Evolutionary conservation across 352 stramenopile genomes (phyloP).

Genomic region (Phytophthora hibernalis): DNA sequence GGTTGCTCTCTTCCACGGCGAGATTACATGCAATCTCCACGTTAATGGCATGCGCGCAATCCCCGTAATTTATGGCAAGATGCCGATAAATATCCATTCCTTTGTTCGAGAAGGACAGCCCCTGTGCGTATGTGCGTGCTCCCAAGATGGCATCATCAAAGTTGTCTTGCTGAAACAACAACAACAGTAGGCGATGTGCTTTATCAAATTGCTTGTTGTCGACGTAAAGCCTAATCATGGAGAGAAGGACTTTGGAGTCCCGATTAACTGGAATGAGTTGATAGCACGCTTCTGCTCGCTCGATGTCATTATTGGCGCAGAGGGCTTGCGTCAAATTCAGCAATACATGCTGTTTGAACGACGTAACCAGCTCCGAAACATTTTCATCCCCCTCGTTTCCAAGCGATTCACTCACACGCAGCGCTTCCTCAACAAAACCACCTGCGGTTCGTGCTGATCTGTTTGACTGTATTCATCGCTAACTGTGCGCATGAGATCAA

Average conservation of each 20-base stretch:
- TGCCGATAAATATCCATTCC: conserved; percentile 68
- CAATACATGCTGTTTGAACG: conserved; percentile 58
- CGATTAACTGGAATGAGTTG: conserved; percentile 44
- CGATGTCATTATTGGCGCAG: conserved; percentile 51
- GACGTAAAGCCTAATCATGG: conserved; percentile 72
- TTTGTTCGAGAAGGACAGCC: conserved; percentile 52
- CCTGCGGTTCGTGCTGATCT: conserved; percentile 46
- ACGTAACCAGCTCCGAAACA: conserved; percentile 23
- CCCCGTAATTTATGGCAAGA: conserved; percentile 67
- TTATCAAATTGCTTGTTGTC: conserved; percentile 56
- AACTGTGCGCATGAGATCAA: conserved; percentile 58
- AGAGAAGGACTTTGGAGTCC: conserved; percentile 47
- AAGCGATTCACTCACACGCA: conserved; percentile 62
- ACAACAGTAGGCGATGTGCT: conserved; percentile 44
- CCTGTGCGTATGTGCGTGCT: conserved; percentile 55
- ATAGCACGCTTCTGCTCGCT: conserved; percentile 72
- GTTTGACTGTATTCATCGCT: conserved; percentile 56
- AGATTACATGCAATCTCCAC: conserved; percentile 73
- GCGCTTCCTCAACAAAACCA: conserved; percentile 64
- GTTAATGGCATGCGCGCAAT: conserved; percentile 60
- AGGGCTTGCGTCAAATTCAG: conserved; percentile 60
- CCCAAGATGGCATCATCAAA: conserved; percentile 54
- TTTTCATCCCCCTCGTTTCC: conserved; percentile 43
- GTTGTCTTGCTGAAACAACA: conserved; percentile 64
- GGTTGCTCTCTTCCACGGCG: conserved; percentile 39